Base-by-base conservation (phyloP, 2,329 filamentous ascomycete genomes). In the Sphaerulina vaccinii region DNA sequence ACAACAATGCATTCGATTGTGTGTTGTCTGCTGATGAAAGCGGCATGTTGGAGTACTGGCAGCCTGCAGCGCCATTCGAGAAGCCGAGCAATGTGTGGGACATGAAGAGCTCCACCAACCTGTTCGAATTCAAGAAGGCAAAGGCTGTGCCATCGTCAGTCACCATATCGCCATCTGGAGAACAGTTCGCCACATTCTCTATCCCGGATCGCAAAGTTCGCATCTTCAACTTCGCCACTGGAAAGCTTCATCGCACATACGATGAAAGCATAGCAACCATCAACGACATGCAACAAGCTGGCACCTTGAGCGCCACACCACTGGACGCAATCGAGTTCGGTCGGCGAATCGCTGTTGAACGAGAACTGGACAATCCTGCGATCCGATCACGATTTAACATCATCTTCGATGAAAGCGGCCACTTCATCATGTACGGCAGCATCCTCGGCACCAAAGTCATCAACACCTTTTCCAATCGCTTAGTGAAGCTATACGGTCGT, bases 31-130 rank as follows among this genome's bases (percentile, higher is more conserved):
- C 85, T 0, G 95, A 99, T 60, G 85, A 92, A 61, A 82, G 83
- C 48, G 92, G 93, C 19, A 97, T 97, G 92, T 69, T 99, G 8
- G 93, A 99, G 70, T 99, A 99, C 73, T 99, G 93, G 93, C 81
- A 82, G 52, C 90, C 93, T 0, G 82, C 81, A 56, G 84, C 82
- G 1, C 84, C 77, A 33, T 96, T 90, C 68, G 90, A 95, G 65
- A 96, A 97, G 70, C 93, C 93, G 0, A 85, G 90, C 61, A 90
- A 83, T 46, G 90, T 99, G 15, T 99, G 95, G 68, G 81, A 89
- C 60, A 88, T 90, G 73, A 99, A 99, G 73, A 95, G 90, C 67
- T 86, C 88, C 1, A 99, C 93, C 2, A 93, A 88, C 64, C 78
- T 99, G 1, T 99, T 97, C 66, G 92, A 96, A 47, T 97, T 99